Evolutionary conservation across 352 stramenopile genomes (phyloP).

Genomic region (Phytophthora cajani): DNA sequence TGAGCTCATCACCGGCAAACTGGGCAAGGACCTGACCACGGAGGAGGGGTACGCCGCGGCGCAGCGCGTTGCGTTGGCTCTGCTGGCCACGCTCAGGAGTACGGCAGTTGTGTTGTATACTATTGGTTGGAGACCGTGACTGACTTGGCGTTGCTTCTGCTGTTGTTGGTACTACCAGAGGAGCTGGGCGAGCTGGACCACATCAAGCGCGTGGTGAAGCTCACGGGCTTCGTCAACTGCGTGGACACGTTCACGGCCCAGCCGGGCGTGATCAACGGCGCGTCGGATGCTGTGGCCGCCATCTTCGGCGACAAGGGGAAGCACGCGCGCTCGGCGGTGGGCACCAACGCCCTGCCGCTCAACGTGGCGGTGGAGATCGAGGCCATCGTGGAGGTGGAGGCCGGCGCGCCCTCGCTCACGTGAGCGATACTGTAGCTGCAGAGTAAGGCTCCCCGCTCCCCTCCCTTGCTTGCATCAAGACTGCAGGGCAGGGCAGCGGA

Average conservation of each 20-base stretch:
- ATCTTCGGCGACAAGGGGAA: constrained; percentile 89
- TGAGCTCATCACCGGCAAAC: constrained; percentile 64
- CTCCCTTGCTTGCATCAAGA: constrained; percentile 16
- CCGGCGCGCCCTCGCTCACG: constrained; percentile 32
- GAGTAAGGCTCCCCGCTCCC: background rate
- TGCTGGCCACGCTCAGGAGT: constrained; percentile 91
- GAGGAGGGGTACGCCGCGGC: constrained; percentile 92
- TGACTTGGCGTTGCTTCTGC: background rate
- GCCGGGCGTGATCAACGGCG: constrained; percentile 94
- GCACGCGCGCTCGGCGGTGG: constrained; percentile 93
- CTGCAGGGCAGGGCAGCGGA: constrained; percentile 20
- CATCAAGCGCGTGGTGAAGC: constrained; percentile 94
- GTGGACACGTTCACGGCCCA: constrained; percentile 90
- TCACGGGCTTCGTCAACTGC: constrained; percentile 96
- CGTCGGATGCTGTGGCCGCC: constrained; percentile 90
- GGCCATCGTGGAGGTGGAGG: constrained; percentile 94
- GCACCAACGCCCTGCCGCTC: constrained; percentile 95
- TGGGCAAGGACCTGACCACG: constrained; percentile 86
- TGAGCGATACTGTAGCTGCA: constrained; percentile 12
- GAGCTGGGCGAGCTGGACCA: constrained; percentile 91
- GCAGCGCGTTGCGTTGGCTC: constrained; percentile 85
- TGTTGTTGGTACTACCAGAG: constrained; percentile 32
- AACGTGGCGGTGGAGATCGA: constrained; percentile 97
- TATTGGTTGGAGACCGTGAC: constrained; percentile 3
- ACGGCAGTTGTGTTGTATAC: constrained; percentile 16